Evolutionary conservation across 306 rosid genomes (phyloP).

Genomic region (Echinosophora koreensis): DNA sequence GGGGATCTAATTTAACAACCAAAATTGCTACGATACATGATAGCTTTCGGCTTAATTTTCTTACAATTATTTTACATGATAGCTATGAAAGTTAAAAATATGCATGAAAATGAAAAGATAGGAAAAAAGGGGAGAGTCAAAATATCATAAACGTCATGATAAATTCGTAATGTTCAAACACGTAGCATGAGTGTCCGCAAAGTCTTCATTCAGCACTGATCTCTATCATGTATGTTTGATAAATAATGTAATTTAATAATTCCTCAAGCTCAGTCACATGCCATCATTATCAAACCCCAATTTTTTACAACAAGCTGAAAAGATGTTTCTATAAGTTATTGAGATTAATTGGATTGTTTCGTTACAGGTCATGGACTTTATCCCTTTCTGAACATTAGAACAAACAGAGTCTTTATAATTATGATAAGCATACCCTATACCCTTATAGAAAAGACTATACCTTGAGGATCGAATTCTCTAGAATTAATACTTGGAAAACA

Average conservation of each 20-base stretch:
- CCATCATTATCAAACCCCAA: slow-evolving; percentile 36
- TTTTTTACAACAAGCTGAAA: slow-evolving; percentile 32
- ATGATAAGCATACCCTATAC: neutral
- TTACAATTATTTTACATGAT: slow-evolving; percentile 48
- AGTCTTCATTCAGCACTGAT: slow-evolving; percentile 44
- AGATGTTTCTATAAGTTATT: slow-evolving; percentile 23
- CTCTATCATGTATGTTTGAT: slow-evolving; percentile 22
- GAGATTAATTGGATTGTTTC: slow-evolving; percentile 38
- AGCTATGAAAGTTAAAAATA: slow-evolving; percentile 48
- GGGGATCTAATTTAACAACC: slow-evolving; percentile 7
- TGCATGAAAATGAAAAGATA: slow-evolving; percentile 46
- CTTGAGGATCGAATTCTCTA: slow-evolving; percentile 32
- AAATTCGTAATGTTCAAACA: slow-evolving; percentile 41
- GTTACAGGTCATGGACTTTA: neutral
- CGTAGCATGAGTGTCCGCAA: slow-evolving; percentile 30
- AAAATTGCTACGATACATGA: neutral
- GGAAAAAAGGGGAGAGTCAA: slow-evolving; percentile 38
- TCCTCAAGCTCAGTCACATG: slow-evolving; percentile 33
- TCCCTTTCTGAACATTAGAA: neutral
- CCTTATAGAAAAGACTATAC: neutral
- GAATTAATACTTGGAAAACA: slow-evolving; percentile 29
- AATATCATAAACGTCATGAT: slow-evolving; percentile 45
- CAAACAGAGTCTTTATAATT: neutral
- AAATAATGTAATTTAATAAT: slow-evolving; percentile 37
- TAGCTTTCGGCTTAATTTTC: slow-evolving; percentile 29